Conservation (phyloP, 2,329 filamentous ascomycete genomes). For the Penicillium sp. region DNA sequence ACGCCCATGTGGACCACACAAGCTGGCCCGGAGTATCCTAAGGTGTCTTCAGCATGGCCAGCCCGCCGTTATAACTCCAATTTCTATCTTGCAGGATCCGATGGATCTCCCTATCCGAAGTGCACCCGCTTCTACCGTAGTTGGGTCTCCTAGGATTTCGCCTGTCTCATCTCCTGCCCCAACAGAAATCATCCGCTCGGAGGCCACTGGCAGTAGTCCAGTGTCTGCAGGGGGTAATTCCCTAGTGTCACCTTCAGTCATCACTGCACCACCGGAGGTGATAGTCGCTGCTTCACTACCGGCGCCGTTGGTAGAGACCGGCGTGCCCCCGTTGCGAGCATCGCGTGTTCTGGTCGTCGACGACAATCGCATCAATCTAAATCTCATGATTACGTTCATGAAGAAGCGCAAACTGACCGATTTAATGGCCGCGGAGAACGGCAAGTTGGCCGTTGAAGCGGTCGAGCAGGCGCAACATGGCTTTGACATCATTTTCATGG, state of each 20-base stretch:
- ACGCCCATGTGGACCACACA: constrained; percentile 44
- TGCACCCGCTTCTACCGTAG: background rate
- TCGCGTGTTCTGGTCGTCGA: constrained; percentile 45
- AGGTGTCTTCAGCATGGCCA: constrained; percentile 28
- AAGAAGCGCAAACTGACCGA: constrained; percentile 37
- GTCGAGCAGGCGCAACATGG: constrained; percentile 33
- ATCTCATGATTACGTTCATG: constrained; percentile 46
- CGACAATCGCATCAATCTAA: constrained; percentile 49
- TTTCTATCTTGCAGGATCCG: constrained; percentile 13
- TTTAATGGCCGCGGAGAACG: constrained; percentile 44
- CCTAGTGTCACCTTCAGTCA: constrained; percentile 3
- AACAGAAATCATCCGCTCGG: background rate
- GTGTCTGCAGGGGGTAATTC: background rate
- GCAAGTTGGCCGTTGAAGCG: constrained; percentile 44
- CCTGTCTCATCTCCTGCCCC: background rate
- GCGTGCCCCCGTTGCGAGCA: constrained; percentile 7
- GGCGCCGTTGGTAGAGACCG: constrained; percentile 12
- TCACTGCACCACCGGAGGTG: constrained; percentile 5
- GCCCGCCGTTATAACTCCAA: constrained; percentile 9
- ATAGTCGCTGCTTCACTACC: constrained; percentile 14
- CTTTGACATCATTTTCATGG: constrained; percentile 51
- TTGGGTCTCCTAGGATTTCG: background rate
- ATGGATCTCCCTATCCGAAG: constrained; percentile 15
- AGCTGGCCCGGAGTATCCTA: constrained; percentile 39
- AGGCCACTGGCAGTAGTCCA: background rate